These are phyloP conservation scores for Mycothermus thermophilus DNA, from an alignment of 495 filamentous ascomycete genomes.

Conservation along the genomic window DNA sequence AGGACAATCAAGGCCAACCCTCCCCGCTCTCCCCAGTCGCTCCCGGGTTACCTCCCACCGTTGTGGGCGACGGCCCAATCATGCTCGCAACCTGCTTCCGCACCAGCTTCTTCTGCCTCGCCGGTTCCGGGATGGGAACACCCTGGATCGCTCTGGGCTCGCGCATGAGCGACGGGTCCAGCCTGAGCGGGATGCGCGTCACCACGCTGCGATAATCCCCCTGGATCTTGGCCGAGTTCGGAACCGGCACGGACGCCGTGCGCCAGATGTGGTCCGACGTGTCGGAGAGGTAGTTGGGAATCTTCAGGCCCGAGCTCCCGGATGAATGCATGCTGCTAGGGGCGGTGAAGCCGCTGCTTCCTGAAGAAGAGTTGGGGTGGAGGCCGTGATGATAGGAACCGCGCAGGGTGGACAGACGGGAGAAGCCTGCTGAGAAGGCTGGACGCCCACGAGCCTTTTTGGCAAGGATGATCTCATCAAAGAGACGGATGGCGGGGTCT, in stretches of 20 bases:
- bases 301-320: constrained; percentile 15
- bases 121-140: constrained; percentile 51
- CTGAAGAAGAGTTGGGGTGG: constrained; percentile 14
- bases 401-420: constrained; percentile 38
- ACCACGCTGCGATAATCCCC: constrained; percentile 44
- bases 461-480: constrained; percentile 89
- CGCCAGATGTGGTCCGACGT: constrained; percentile 87
- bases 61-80: constrained; percentile 28
- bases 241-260: constrained; percentile 67
- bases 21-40: too few species aligned
- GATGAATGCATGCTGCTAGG: neutral
- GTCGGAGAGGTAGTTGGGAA: constrained; percentile 65
- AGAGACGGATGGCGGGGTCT: constrained; percentile 62
- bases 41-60: too few species aligned
- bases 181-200: constrained; percentile 58
- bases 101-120: constrained; percentile 38
- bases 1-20: neutral
- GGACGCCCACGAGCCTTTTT: constrained; percentile 75
- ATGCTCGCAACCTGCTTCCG: constrained; percentile 67
- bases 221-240: constrained; percentile 55
- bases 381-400: constrained; percentile 24
- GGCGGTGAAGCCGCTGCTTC: constrained; percentile 20
- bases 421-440: constrained; percentile 35
- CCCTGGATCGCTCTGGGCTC: constrained; percentile 70
- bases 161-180: constrained; percentile 78